A percentile compares a stretch with the other conserved stretches of the same genome.
phyloP scores from a whole-genome alignment of 139 green algal genomes.

The Penium margaritaceum region DNA sequence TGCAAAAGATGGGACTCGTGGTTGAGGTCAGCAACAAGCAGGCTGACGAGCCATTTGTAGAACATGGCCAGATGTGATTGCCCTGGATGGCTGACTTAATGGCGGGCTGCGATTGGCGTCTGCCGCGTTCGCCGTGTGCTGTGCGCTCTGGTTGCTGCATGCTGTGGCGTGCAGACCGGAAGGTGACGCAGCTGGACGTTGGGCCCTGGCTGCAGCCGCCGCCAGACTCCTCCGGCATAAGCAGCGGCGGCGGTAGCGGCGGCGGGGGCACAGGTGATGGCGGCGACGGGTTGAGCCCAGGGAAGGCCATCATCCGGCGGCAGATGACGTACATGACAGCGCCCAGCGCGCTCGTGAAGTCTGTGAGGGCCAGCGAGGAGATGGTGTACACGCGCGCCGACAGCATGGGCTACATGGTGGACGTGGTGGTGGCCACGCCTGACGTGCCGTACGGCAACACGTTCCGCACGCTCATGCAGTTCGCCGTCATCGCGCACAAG shows the following conservation, averaged over 20 bases:
- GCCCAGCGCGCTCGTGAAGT: constrained; percentile 35
- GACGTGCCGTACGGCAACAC: constrained; percentile 44
- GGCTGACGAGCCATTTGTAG: too few relatives aligned
- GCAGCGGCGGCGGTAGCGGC: neutral
- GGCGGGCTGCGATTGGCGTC: too few relatives aligned
- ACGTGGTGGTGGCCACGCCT: constrained; percentile 33
- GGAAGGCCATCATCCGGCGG: neutral
- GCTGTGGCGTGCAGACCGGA: constrained; percentile 7
- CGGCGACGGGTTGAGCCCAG: too few relatives aligned
- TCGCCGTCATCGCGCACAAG: constrained; percentile 5
- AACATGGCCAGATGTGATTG: too few relatives aligned
- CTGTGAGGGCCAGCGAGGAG: constrained; percentile 26
- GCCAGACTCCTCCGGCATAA: too few relatives aligned
- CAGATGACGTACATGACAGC: constrained; percentile 30
- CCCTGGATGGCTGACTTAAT: too few relatives aligned
- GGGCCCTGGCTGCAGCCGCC: constrained; percentile 14
- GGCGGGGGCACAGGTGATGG: too few relatives aligned
- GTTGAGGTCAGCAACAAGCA: too few relatives aligned
- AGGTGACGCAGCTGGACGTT: constrained; percentile 10
- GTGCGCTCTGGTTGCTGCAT: too few relatives aligned
- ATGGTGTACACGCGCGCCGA: constrained; percentile 20
- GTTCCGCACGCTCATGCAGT: constrained; percentile 36
- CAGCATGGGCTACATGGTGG: constrained; percentile 30
- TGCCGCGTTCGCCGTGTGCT: too few relatives aligned
- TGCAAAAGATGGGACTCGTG: too few relatives aligned